Conservation (phyloP, 805 yeast genomes). For the Citeromyces matritensis region DNA sequence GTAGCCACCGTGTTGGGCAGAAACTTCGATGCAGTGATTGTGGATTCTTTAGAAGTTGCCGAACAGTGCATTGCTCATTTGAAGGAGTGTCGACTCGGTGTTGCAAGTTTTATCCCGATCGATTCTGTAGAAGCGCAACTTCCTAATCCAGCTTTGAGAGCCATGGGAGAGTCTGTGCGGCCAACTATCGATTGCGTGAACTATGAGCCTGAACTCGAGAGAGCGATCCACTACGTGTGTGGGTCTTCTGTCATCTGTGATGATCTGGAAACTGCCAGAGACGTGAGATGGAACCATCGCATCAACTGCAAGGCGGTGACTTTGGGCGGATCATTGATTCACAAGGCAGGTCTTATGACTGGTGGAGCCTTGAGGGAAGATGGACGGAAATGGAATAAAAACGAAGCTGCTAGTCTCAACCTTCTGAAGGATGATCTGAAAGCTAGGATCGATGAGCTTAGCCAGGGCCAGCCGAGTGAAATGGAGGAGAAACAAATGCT, state of each 20-base stretch:
- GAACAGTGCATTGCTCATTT: slow-evolving; percentile 64
- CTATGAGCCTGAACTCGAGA: slow-evolving; percentile 51
- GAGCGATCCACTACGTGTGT: slow-evolving; percentile 69
- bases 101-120: slow-evolving; percentile 78
- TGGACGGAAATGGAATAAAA: slow-evolving; percentile 56
- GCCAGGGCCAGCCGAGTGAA: slow-evolving; percentile 32
- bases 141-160: slow-evolving; percentile 37
- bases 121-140: slow-evolving; percentile 53
- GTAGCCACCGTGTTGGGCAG: slow-evolving; percentile 67
- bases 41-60: slow-evolving; percentile 60
- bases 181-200: slow-evolving; percentile 68
- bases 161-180: slow-evolving; percentile 33
- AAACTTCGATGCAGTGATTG: slow-evolving; percentile 71
- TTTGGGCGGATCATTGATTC: slow-evolving; percentile 72
- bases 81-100: slow-evolving; percentile 76
- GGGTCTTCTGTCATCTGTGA: slow-evolving; percentile 74
- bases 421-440: slow-evolving; percentile 34
- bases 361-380: slow-evolving; percentile 55
- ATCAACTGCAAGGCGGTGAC: slow-evolving; percentile 59
- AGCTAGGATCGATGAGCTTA: slow-evolving; percentile 24
- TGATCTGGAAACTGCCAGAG: slow-evolving; percentile 47
- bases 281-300: slow-evolving; percentile 50
- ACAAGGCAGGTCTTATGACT: slow-evolving; percentile 81
- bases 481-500: slow-evolving; percentile 38
- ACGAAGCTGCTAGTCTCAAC: slow-evolving; percentile 39